Conservation (phyloP, 495 filamentous ascomycete species). For the Penicillium canariense region DNA sequence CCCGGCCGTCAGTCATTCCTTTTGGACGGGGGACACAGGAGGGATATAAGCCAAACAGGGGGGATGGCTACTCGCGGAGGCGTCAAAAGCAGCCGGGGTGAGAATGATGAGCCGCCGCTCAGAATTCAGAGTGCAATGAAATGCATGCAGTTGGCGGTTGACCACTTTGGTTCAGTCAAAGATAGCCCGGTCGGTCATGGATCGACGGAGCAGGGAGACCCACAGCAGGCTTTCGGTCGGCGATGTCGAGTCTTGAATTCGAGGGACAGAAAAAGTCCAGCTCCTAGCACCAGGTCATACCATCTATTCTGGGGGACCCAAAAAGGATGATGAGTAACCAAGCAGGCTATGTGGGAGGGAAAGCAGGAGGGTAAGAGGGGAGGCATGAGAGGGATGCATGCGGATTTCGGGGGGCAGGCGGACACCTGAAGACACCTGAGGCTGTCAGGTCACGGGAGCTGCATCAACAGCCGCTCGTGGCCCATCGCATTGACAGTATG, state of each 20-base stretch:
- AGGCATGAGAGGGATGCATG: slow-evolving; percentile 8
- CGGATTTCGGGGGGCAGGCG: neutral
- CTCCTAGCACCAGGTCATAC: slow-evolving; percentile 17
- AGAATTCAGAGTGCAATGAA: neutral
- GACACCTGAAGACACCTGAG: slow-evolving; percentile 17
- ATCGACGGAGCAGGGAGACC: slow-evolving; percentile 6
- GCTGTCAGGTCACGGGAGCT: slow-evolving; percentile 11
- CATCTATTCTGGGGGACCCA: slow-evolving; percentile 1
- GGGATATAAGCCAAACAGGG: neutral
- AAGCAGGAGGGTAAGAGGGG: neutral
- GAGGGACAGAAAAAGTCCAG: neutral
- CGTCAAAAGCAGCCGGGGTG: too few species aligned
- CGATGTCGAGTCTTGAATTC: neutral
- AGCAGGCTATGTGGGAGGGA: neutral
- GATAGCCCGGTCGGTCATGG: slow-evolving; percentile 10
- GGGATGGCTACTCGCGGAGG: neutral
- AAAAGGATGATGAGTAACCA: neutral
- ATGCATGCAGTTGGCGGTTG: slow-evolving; percentile 3
- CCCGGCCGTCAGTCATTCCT: slow-evolving; percentile 5
- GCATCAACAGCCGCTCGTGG: neutral
- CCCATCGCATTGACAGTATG: too few species aligned
- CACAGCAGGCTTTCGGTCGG: neutral
- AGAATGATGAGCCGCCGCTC: slow-evolving; percentile 1
- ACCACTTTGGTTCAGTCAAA: slow-evolving; percentile 2
- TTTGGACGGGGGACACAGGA: neutral